Percentiles rank a stretch among this genome's conserved stretches.
Evolutionary conservation across 768 basidiomycete genomes (phyloP).

Genomic region (Pholiota microspora): DNA sequence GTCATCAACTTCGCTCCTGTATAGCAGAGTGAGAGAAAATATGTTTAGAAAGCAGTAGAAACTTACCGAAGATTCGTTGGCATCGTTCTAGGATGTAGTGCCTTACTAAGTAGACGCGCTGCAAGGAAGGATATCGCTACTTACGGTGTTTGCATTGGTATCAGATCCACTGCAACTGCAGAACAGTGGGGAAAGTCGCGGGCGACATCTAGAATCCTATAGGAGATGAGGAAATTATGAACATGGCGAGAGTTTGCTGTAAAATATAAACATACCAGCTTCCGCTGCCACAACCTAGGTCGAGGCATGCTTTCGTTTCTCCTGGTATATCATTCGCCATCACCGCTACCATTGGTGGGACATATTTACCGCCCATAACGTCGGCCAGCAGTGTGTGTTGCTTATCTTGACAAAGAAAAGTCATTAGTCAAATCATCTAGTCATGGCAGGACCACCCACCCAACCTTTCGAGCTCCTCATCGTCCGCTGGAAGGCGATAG

Average conservation of each 20-base stretch:
- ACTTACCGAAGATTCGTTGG: slow-evolving; percentile 67
- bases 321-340: slow-evolving; percentile 59
- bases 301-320: slow-evolving; percentile 61
- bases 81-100: slow-evolving; percentile 46
- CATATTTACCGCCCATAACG: slow-evolving; percentile 63
- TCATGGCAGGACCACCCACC: slow-evolving; percentile 36
- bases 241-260: background rate
- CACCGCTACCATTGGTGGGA: slow-evolving; percentile 52
- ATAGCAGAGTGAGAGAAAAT: slow-evolving; percentile 9
- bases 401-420: slow-evolving; percentile 41
- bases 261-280: slow-evolving; percentile 50
- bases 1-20: slow-evolving; percentile 80
- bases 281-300: slow-evolving; percentile 80
- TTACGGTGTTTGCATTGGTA: slow-evolving; percentile 75
- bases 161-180: slow-evolving; percentile 74
- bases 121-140: slow-evolving; percentile 22
- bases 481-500: slow-evolving; percentile 76
- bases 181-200: slow-evolving; percentile 67
- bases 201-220: slow-evolving; percentile 75
- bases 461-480: slow-evolving; percentile 70
- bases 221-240: background rate
- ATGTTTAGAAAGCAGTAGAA: slow-evolving; percentile 6
- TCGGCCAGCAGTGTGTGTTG: slow-evolving; percentile 67
- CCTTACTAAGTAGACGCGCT: too few species aligned
- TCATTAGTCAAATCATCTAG: slow-evolving; percentile 7